A percentile compares a stretch with the other conserved stretches of the same genome.
Evolutionary conservation across 345 rosid genomes (phyloP).

Genomic region (Ceriops tagal): DNA sequence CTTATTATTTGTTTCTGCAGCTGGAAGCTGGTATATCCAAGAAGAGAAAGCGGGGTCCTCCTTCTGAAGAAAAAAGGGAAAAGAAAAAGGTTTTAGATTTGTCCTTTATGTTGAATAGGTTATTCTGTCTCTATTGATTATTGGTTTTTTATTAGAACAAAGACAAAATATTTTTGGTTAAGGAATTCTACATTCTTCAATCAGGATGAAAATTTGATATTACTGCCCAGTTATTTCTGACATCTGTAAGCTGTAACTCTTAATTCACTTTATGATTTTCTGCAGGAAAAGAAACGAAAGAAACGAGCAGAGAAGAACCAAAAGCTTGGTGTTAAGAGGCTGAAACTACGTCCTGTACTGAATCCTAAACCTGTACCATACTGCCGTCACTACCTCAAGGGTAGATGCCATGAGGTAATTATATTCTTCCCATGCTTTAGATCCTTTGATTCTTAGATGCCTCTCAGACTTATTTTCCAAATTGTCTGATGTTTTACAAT

Average conservation of each 20-base stretch:
- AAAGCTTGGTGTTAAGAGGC: conserved; percentile 76
- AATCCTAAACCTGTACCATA: conserved; percentile 49
- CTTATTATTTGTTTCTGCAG: conserved; percentile 11
- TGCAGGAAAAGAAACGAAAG: conserved; percentile 62
- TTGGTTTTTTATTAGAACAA: not conserved
- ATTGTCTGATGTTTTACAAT: not conserved
- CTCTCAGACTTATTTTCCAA: conserved; percentile 5
- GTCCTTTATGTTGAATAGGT: not conserved
- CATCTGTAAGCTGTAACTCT: not conserved
- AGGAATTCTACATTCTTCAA: not conserved
- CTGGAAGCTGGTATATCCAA: conserved; percentile 27
- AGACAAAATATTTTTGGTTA: too few relatives aligned
- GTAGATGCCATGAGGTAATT: conserved; percentile 77
- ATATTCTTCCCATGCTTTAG: not conserved
- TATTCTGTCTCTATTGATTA: conserved; percentile 1
- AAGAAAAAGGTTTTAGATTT: conserved; percentile 53
- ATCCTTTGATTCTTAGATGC: not conserved
- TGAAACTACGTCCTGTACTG: conserved; percentile 61
- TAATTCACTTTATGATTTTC: not conserved
- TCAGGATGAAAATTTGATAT: not conserved
- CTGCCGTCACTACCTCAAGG: conserved; percentile 75
- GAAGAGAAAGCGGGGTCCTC: conserved; percentile 45
- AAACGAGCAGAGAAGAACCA: conserved; percentile 69
- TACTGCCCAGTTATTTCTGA: not conserved
- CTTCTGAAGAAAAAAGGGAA: conserved; percentile 47